Percentiles rank a stretch among this genome's conserved stretches.
phyloP scores from a whole-genome alignment of 495 filamentous ascomycete species.

The Penicillium subrubescens region DNA sequence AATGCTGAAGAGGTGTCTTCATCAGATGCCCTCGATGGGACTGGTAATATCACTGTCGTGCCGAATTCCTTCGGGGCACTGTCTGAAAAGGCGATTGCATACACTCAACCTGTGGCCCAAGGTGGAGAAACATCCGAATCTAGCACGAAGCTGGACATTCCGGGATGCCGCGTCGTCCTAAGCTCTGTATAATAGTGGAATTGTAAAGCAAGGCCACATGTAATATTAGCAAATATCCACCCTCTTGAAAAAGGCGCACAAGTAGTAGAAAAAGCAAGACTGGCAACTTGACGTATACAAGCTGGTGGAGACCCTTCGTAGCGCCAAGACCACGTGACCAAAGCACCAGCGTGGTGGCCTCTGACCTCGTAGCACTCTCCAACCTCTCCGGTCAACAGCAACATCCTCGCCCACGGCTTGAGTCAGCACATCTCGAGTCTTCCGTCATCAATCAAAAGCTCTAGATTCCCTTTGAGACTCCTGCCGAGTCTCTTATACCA shows the following conservation, averaged over 20 bases:
- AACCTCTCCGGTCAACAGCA: conserved; percentile 39
- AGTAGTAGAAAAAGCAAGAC: background rate
- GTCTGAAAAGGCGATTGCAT: conserved; percentile 53
- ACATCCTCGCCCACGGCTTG: conserved; percentile 29
- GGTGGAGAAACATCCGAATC: conserved; percentile 18
- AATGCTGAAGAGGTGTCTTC: conserved; percentile 22
- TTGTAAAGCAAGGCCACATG: background rate
- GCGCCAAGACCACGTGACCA: conserved; percentile 44
- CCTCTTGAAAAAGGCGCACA: background rate
- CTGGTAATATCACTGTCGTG: conserved; percentile 28
- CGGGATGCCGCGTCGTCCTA: conserved; percentile 38
- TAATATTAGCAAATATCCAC: conserved; percentile 4
- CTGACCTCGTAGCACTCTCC: conserved; percentile 42
- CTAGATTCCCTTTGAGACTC: conserved; percentile 14
- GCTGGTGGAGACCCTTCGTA: conserved; percentile 8
- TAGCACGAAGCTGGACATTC: conserved; percentile 45
- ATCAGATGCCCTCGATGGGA: conserved; percentile 12
- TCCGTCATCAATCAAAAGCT: conserved; percentile 25
- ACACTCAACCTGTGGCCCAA: conserved; percentile 32
- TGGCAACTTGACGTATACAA: conserved; percentile 6
- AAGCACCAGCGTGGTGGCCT: conserved; percentile 45
- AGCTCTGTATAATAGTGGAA: conserved; percentile 12
- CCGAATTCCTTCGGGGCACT: conserved; percentile 50
- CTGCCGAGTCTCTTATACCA: conserved; percentile 16
- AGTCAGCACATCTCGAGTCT: conserved; percentile 25